phyloP scores from a whole-genome alignment of 306 rosid species.

The Lithocarpus polystachyus region DNA sequence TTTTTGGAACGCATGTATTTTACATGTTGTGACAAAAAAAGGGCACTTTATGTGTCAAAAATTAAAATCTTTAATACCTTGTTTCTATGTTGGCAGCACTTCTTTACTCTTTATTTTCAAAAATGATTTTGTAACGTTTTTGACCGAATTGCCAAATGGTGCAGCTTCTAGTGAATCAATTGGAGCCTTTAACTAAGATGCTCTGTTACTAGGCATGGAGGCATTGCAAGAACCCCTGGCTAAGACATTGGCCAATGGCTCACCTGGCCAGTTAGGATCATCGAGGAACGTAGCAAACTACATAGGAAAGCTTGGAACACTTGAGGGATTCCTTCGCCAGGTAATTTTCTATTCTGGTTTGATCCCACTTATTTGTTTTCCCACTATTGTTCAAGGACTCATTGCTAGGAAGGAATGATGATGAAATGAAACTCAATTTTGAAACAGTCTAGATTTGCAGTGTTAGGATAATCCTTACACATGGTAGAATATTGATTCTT shows the following conservation, averaged over 20 bases:
- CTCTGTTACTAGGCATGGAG: slow-evolving; percentile 93
- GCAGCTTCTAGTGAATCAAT: slow-evolving; percentile 77
- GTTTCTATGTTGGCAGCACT: not conserved
- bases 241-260: slow-evolving; percentile 77
- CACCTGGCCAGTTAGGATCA: slow-evolving; percentile 65
- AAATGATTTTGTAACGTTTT: too few species aligned
- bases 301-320: slow-evolving; percentile 93
- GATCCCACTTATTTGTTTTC: too few species aligned
- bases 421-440: too few species aligned
- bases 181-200: slow-evolving; percentile 94
- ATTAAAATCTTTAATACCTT: not conserved
- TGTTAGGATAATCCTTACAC: too few species aligned
- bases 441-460: too few species aligned
- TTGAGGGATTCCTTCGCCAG: slow-evolving; percentile 87
- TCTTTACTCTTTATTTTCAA: not conserved
- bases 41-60: not conserved
- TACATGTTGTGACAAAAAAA: not conserved
- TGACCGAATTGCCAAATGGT: not conserved
- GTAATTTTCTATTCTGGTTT: too few species aligned
- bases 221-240: slow-evolving; percentile 90
- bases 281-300: slow-evolving; percentile 84
- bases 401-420: too few species aligned
- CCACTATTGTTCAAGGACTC: too few species aligned
- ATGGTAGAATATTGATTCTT: too few species aligned
- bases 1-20: not conserved